Conservation (phyloP, 345 rosid genomes). For the Conringia planisiliqua region DNA sequence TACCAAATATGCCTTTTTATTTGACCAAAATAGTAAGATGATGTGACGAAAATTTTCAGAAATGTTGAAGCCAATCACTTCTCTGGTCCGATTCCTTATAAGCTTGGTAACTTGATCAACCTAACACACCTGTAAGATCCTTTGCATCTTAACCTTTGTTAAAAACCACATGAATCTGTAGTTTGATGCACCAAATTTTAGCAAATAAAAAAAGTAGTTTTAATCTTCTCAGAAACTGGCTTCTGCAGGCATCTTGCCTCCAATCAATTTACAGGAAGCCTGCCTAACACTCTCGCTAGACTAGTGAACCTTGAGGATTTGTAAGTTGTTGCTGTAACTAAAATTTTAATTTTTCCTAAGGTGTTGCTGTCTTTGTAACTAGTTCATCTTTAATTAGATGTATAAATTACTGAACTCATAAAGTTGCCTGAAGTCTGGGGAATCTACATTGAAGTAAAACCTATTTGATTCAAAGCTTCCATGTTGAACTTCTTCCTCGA, state of each 20-base stretch:
- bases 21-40: neutral
- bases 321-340: too few species aligned
- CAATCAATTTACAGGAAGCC: slow-evolving; percentile 39
- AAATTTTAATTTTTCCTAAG: too few species aligned
- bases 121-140: slow-evolving; percentile 40
- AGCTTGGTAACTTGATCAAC: slow-evolving; percentile 46
- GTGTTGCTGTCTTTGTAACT: too few species aligned
- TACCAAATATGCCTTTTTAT: neutral
- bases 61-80: slow-evolving; percentile 53
- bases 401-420: too few species aligned
- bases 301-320: too few species aligned
- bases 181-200: neutral
- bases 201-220: neutral
- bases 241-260: slow-evolving; percentile 41
- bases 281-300: slow-evolving; percentile 33
- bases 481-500: too few species aligned
- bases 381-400: too few species aligned
- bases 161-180: neutral
- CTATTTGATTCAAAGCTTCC: too few species aligned
- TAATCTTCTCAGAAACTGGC: neutral
- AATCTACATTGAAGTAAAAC: too few species aligned
- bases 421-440: too few species aligned
- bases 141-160: neutral
- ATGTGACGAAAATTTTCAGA: slow-evolving; percentile 29
- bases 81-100: slow-evolving; percentile 47